phyloP scores from a whole-genome alignment of 2,329 filamentous ascomycete genomes.

The Furcasterigmium furcatum region DNA sequence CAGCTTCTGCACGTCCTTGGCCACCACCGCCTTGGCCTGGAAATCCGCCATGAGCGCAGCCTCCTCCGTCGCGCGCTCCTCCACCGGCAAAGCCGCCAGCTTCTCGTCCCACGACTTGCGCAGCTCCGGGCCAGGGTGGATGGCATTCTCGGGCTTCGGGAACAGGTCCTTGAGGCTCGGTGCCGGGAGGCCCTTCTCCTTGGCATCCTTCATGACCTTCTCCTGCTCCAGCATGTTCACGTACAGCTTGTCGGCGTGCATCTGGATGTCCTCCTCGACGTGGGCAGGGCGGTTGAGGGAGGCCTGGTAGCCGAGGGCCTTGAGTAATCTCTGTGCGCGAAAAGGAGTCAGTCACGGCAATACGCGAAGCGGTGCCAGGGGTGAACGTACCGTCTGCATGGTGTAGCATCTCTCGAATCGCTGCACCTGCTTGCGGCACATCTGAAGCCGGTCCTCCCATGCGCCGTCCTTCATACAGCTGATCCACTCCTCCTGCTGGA shows the following conservation, averaged over 20 bases:
- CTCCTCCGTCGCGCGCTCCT: constrained; percentile 60
- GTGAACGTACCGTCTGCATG: constrained; percentile 68
- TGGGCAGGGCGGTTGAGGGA: constrained; percentile 60
- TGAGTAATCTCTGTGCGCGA: constrained; percentile 74
- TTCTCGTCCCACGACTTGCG: constrained; percentile 50
- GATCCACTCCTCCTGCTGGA: constrained; percentile 80
- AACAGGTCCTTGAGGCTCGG: constrained; percentile 60
- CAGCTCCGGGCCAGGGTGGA: constrained; percentile 38
- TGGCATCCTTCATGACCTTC: constrained; percentile 65
- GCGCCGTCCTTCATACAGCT: constrained; percentile 76
- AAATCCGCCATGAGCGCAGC: constrained; percentile 61
- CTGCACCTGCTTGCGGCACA: constrained; percentile 77
- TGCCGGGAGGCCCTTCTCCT: constrained; percentile 53
- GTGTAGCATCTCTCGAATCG: constrained; percentile 84
- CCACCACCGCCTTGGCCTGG: constrained; percentile 57
- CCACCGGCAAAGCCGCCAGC: constrained; percentile 54
- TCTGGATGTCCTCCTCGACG: constrained; percentile 85
- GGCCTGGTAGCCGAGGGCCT: constrained; percentile 82
- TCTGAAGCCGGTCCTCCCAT: constrained; percentile 65
- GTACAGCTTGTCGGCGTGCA: constrained; percentile 91
- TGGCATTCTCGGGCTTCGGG: constrained; percentile 21
- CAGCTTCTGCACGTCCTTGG: constrained; percentile 49
- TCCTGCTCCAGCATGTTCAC: constrained; percentile 86
- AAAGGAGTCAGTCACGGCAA: background rate
- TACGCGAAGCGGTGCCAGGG: background rate